A percentile compares a stretch with the other conserved stretches of the same genome.
phyloP scores from a whole-genome alignment of 495 filamentous ascomycete species.

The Penicillium maclennaniae region DNA sequence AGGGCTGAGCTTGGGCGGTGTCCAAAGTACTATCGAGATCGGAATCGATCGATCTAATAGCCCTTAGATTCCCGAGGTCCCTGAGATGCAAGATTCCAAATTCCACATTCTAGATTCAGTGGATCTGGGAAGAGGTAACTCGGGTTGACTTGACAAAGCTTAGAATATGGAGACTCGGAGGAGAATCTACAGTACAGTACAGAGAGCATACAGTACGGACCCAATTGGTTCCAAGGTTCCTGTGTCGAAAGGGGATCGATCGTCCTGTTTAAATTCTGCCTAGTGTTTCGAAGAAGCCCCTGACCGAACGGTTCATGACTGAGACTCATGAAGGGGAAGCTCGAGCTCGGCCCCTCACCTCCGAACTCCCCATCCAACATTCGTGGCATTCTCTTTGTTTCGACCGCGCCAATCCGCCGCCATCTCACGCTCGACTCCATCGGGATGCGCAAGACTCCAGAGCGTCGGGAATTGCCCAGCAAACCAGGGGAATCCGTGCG shows the following conservation, averaged over 20 bases:
- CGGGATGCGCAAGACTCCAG: not conserved
- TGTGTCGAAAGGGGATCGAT: not conserved
- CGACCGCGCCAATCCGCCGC: not conserved
- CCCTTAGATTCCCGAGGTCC: not conserved
- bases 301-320: not conserved
- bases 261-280: not conserved
- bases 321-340: not conserved
- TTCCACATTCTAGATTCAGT: slow-evolving; percentile 9
- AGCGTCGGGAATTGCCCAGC: slow-evolving; percentile 12
- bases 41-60: slow-evolving; percentile 25
- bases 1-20: not conserved
- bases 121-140: not conserved
- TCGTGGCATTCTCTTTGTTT: not conserved
- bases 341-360: not conserved
- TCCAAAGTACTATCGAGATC: slow-evolving; percentile 10
- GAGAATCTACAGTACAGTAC: not conserved
- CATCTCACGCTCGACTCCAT: too few relatives aligned
- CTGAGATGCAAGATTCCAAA: not conserved
- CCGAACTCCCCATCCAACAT: not conserved
- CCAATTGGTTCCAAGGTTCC: not conserved
- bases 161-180: too few relatives aligned
- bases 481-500: slow-evolving; percentile 18
- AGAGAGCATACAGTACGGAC: not conserved
- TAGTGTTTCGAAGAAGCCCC: not conserved
- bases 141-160: too few relatives aligned